Evolutionary conservation across 176 grass and related monocot genomes (phyloP), one percentile per base, ranked within the genome.

Genomic region (Raddia guianensis): DNA sequence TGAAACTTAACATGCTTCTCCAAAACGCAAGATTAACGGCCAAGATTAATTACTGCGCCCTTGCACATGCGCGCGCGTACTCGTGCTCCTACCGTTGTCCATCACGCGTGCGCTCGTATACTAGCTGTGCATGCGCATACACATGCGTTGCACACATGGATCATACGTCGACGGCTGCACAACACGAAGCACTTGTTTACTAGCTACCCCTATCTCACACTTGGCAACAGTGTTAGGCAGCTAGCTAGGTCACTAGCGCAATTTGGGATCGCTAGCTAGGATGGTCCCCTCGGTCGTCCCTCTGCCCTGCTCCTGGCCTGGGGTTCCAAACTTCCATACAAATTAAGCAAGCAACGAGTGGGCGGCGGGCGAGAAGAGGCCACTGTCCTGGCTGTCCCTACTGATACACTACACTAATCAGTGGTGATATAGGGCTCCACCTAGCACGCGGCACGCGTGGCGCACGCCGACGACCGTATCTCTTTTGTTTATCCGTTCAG

Each of bases 381-480:
- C 49, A 48, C 16, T 73, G 49, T 70, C 73, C 74, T 66, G 51
- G 60, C 42, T 20, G 62, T 70, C 73, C 74, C 74, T 61, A 69
- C 42, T 20, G 62, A 33, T 20, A n/a, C 74, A n/a, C 74, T 74
- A 44, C 27, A 46, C 20, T 33, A 32, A 56, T 47, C 49, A 57
- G 61, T 75, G 50, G 49, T 3, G 40, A 57, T 55, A 27, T 65
- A 69, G 27, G 63, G 42, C 63, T 79, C 83, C 67, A 85, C 67
- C 66, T 78, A n/a, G n/a, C n/a, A n/a, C 83, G 47, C 55, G 63
- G 2, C 75, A 64, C 56, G 75, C 74, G 75, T 78, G 74, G 66
- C 74, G 7, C 83, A 33, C 34, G 66, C 66, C 58, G 83, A 34
- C 34, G 15, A 27, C 7, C 4, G 43, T 53, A 19, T 7, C 5